These are phyloP conservation scores for Mesostigma viride DNA, from an alignment of 139 green algal species.

Conservation along the genomic window DNA sequence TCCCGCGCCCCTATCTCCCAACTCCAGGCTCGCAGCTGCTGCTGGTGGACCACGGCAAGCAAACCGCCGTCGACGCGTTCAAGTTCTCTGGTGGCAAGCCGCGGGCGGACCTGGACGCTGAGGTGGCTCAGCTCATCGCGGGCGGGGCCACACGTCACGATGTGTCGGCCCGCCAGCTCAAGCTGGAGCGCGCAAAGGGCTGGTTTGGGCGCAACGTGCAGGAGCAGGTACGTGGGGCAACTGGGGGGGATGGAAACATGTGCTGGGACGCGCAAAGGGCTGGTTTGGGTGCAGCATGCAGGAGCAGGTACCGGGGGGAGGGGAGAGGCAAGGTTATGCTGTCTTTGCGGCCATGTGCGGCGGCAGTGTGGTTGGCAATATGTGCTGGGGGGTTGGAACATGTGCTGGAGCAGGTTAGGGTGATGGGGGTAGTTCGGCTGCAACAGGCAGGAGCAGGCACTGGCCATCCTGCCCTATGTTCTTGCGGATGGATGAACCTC, in stretches of 20 bases:
- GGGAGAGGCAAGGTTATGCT: no score
- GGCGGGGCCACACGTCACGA: no score
- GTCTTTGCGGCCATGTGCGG: no score
- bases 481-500: no score
- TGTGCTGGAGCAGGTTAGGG: no score
- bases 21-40: not conserved
- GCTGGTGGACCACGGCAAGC: slow-evolving; percentile 9
- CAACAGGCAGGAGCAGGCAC: no score
- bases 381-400: no score
- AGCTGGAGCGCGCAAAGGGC: not conserved
- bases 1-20: no score
- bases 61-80: not conserved
- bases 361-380: no score
- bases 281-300: not conserved
- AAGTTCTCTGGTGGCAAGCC: not conserved
- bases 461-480: no score
- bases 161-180: not conserved
- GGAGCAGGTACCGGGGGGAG: not conserved
- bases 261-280: not conserved
- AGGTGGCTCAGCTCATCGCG: not conserved
- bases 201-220: not conserved
- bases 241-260: no score
- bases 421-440: no score
- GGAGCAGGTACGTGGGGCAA: not conserved
- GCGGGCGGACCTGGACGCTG: not conserved